Base-by-base conservation (phyloP, 202 grass and related monocot species). In the Saccharum hybrid region DNA sequence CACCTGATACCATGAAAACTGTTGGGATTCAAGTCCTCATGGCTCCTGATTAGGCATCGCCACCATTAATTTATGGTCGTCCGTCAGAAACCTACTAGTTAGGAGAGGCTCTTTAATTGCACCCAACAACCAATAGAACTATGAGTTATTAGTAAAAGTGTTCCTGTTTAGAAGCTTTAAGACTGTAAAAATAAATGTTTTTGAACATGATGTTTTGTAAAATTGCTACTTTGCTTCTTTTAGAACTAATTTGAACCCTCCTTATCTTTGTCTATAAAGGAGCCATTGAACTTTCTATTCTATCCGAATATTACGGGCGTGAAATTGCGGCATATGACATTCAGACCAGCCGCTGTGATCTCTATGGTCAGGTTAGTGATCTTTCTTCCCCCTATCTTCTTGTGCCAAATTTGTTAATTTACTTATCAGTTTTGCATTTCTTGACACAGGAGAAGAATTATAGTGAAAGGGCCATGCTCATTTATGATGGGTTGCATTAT, bases 321-420 rank as follows among this genome's bases (percentile, higher is more conserved):
- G 95, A 94, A 88, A 94, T 98, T 78, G 95, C 95, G 54, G 92
- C 95, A 54, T 94, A 94, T 90, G 95, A 98, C 81, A 95, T 93
- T 61, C 96, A 93, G 85, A 98, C 87, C 71, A 85, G 81, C 52
- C 90, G 92, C 4, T 98, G 96, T 46, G 96, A 98, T 88, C 80
- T 98, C 49, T 98, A 98, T 93, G 96, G 96, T 76, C 96, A 93
- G 92, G 96, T 94, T 36, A 11, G 81, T 87, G 36, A 59, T 65
- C 19, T 28, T 75, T 72, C 12, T 37, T 77, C 0, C 57, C 48
- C 37, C 66, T 10, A 71, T 42, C 63, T 52, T 0, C 12, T 46
- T 68, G 1, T 66, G 30, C 16, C 5, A 59, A 82, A 52, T 69
- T 59, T 48, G 0, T 81, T 48, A 34, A 19, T 63, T 18, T 71